Base-by-base conservation (phyloP, 2,329 filamentous ascomycete species). In the Shiraia sp. region DNA sequence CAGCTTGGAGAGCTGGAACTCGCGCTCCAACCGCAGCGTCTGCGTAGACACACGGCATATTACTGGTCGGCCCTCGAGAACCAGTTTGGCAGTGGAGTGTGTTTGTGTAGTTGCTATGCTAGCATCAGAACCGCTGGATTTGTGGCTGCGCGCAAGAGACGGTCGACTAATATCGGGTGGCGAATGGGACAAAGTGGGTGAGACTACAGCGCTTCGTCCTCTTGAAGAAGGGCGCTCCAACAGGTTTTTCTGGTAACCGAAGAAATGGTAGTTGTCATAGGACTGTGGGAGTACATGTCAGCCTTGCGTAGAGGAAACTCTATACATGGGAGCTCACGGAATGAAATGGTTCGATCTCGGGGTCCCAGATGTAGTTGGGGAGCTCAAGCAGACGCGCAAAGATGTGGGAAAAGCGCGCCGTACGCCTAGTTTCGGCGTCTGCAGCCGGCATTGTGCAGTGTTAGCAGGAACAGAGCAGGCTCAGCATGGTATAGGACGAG, bases 21-120 rank as follows among this genome's bases (percentile, higher is more conserved):
- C 86, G 48, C 91, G 79, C 73, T 97, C 91, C 55, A 96, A 82
- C 6, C 91, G 83, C 37, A 96, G 75, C 12, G 86, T 79, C 70
- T 96, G 89, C 48, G 82, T 85, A 0, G 91, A 96, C 31, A 96
- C 78, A 15, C 90, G 84, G 30, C 90, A 92, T 19, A 96, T 76
- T 5, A 96, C 85, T 6, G 80, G 79, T 62, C 47, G 30, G 69
- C 76, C 33, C 51, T 60, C 46, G 23, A 34, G 48, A 60, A 71
- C n/a, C 64, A 63, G 6, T 65, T 71, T 80, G 74, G 51, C 65
- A 51, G 59, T 84, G 62, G 50, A 67, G 59, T 49, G 77, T 71
- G 58, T 84, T 56, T 55, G 71, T 57, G 42, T 71, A 62, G 46
- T 75, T 57, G 38, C 61, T 19, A 47, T 45, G 47, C 61, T 70